These are phyloP conservation scores for Coniochaeta sp. DNA, from an alignment of 2,329 filamentous ascomycete species.

Conservation along the genomic window DNA sequence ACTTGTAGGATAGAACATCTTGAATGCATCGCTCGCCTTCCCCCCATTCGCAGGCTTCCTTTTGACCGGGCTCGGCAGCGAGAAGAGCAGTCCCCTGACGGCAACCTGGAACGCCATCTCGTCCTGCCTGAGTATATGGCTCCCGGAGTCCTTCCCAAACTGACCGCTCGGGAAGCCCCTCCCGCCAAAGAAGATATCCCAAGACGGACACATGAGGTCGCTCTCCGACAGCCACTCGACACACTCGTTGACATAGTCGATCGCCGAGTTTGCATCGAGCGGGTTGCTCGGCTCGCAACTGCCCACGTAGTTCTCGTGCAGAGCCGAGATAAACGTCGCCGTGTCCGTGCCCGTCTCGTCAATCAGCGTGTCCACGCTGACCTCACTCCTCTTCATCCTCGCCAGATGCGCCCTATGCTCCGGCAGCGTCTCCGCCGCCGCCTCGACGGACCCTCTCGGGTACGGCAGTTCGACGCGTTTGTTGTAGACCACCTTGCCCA, in stretches of 20 bases:
- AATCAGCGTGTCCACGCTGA: conserved; percentile 68
- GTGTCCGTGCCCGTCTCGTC: conserved; percentile 92
- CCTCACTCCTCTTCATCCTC: conserved; percentile 55
- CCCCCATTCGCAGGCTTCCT: conserved; percentile 40
- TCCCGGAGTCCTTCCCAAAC: conserved; percentile 47
- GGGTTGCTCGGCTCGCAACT: conserved; percentile 61
- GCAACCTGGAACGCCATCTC: conserved; percentile 92
- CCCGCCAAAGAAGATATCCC: conserved; percentile 59
- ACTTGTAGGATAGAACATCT: conserved; percentile 88
- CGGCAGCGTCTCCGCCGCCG: conserved; percentile 48
- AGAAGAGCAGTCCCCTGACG: conserved; percentile 78
- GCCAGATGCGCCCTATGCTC: conserved; percentile 48
- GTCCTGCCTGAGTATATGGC: conserved; percentile 78
- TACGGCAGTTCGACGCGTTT: conserved; percentile 59
- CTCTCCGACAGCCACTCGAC: conserved; percentile 81
- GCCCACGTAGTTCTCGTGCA: conserved; percentile 88
- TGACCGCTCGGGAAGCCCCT: conserved; percentile 39
- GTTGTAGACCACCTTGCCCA: conserved; percentile 95
- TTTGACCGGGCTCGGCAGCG: conserved; percentile 79
- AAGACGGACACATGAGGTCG: conserved; percentile 73
- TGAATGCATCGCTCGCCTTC: conserved; percentile 56
- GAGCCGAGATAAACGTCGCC: conserved; percentile 77
- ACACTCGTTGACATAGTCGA: conserved; percentile 77
- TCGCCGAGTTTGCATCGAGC: conserved; percentile 48
- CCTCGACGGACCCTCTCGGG: conserved; percentile 26